These are phyloP conservation scores for Pelargonium myrrhifolium DNA, from an alignment of 441 rosid species.

Conservation along the genomic window DNA sequence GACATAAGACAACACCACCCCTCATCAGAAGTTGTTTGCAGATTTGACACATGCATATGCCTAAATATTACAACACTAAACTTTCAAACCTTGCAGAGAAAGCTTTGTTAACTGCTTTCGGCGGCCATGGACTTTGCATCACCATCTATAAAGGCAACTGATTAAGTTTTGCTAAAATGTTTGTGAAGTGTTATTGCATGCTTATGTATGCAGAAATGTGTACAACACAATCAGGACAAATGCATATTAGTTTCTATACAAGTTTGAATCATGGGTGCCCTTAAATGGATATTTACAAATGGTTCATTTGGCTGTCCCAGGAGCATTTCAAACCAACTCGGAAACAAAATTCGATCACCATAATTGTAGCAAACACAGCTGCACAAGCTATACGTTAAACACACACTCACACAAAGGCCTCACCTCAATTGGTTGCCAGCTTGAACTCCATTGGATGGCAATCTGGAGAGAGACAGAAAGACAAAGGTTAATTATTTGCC, in stretches of 20 bases:
- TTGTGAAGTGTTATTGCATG: background rate
- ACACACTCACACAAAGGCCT: too few species aligned
- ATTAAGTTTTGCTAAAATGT: background rate
- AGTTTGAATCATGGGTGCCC: background rate
- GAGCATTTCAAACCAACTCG: constrained; percentile 2
- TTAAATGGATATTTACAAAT: background rate
- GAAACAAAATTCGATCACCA: background rate
- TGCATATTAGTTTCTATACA: background rate
- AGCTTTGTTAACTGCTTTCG: background rate
- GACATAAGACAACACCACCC: background rate
- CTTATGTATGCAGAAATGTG: background rate
- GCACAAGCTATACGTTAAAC: background rate
- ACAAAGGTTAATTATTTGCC: constrained; percentile 20
- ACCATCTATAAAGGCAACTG: background rate
- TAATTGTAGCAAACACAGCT: background rate
- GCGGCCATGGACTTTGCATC: background rate
- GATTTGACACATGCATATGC: background rate
- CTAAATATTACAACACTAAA: background rate
- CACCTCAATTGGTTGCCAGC: constrained; percentile 79
- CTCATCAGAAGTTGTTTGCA: background rate
- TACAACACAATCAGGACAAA: too few species aligned
- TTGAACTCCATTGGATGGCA: constrained; percentile 50
- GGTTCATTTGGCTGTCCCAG: background rate
- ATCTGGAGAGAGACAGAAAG: constrained; percentile 31
- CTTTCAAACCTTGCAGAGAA: background rate